phyloP scores from a whole-genome alignment of 176 grass and related monocot genomes.

The Tillandsia leiboldiana region DNA sequence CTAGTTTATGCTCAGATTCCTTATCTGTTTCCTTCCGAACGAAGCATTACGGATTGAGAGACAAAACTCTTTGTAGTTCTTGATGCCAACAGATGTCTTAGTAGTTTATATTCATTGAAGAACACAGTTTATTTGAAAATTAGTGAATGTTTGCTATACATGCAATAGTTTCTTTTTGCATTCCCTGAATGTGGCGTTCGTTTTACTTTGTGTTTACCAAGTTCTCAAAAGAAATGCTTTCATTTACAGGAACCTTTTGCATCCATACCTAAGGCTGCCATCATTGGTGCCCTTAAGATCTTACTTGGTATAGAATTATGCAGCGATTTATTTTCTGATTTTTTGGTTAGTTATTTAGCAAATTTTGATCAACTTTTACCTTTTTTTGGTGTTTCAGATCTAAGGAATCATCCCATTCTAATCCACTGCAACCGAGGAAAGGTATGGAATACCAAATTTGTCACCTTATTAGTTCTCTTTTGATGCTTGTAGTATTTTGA shows the following conservation, averaged over 20 bases:
- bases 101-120: too few species aligned
- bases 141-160: too few species aligned
- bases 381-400: constrained; percentile 30
- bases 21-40: too few species aligned
- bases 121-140: too few species aligned
- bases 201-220: too few species aligned
- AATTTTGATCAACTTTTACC: background rate
- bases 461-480: background rate
- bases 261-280: constrained; percentile 48
- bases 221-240: constrained; percentile 10
- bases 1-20: too few species aligned
- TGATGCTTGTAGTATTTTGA: background rate
- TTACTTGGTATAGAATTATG: constrained; percentile 51
- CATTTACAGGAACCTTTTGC: constrained; percentile 39
- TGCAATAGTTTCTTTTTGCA: too few species aligned
- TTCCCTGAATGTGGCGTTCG: too few species aligned
- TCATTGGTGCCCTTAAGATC: constrained; percentile 48
- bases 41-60: too few species aligned
- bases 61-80: too few species aligned
- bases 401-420: constrained; percentile 61
- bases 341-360: background rate
- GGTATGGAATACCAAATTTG: constrained; percentile 19
- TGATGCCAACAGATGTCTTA: too few species aligned
- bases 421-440: constrained; percentile 72
- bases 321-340: constrained; percentile 5